phyloP scores from a whole-genome alignment of 257 asterid species.

The Mentha longifolia region DNA sequence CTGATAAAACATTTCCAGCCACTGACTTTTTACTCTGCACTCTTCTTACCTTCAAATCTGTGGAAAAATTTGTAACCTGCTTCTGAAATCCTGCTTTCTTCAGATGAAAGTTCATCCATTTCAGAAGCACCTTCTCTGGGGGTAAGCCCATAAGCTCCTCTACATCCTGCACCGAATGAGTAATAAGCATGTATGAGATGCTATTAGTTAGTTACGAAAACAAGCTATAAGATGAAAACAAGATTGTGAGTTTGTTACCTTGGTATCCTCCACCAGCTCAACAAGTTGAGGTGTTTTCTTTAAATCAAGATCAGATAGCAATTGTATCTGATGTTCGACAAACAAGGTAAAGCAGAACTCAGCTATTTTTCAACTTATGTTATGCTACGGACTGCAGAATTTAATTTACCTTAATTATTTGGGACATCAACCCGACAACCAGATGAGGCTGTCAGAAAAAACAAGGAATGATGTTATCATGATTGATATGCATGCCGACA shows the following conservation, averaged over 20 bases:
- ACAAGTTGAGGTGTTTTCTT: conserved; percentile 93
- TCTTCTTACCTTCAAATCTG: conserved; percentile 82
- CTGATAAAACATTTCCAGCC: neutral
- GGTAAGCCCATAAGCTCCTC: conserved; percentile 81
- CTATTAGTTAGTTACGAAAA: neutral
- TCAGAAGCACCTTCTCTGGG: conserved; percentile 86
- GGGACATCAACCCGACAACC: conserved; percentile 86
- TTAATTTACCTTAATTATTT: conserved; percentile 81
- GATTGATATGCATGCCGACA: neutral
- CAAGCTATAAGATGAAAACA: conserved; percentile 16
- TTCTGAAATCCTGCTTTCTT: conserved; percentile 80
- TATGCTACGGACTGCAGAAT: neutral
- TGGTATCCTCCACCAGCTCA: conserved; percentile 86
- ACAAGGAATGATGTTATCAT: conserved; percentile 24
- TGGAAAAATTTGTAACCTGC: conserved; percentile 77
- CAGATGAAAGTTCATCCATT: conserved; percentile 97
- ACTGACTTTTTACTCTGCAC: neutral
- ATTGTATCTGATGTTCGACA: conserved; percentile 68
- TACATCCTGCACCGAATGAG: conserved; percentile 56
- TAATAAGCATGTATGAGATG: conserved; percentile 9
- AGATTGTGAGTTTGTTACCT: conserved; percentile 51
- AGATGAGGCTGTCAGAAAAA: conserved; percentile 76
- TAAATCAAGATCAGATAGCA: conserved; percentile 88
- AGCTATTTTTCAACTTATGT: conserved; percentile 9
- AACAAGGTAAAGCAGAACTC: conserved; percentile 18